Evolutionary conservation across 2,329 filamentous ascomycete genomes (phyloP).

Genomic region (Aspergillus sp.): DNA sequence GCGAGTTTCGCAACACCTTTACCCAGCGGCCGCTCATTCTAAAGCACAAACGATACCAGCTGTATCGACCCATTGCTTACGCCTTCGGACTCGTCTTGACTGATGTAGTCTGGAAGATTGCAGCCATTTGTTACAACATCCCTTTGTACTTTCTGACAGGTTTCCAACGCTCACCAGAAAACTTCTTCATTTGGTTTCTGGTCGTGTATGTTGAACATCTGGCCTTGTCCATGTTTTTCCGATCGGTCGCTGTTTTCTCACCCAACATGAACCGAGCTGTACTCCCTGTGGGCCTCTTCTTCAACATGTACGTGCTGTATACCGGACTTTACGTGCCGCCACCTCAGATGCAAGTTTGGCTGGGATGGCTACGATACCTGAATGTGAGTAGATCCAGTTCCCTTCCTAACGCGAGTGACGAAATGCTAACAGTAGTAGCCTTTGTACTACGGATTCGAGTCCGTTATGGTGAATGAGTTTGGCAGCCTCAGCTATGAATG

Average conservation of each 20-base stretch:
- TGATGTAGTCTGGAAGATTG: slow-evolving; percentile 68
- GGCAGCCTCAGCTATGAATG: not conserved
- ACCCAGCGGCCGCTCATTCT: slow-evolving; percentile 13
- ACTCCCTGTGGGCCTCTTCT: slow-evolving; percentile 73
- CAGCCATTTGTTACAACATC: slow-evolving; percentile 68
- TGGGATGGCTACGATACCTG: slow-evolving; percentile 75
- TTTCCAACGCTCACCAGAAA: slow-evolving; percentile 62
- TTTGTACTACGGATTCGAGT: slow-evolving; percentile 7
- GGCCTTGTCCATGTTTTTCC: slow-evolving; percentile 72
- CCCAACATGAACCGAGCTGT: slow-evolving; percentile 80
- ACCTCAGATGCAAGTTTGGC: slow-evolving; percentile 68
- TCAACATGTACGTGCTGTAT: slow-evolving; percentile 74
- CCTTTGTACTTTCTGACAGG: slow-evolving; percentile 75
- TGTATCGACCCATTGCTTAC: slow-evolving; percentile 71
- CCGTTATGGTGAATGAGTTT: slow-evolving; percentile 5
- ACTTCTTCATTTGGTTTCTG: slow-evolving; percentile 69
- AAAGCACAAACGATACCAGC: slow-evolving; percentile 13
- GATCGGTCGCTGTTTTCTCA: slow-evolving; percentile 69
- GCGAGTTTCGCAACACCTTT: slow-evolving; percentile 14
- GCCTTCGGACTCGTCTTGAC: slow-evolving; percentile 74
- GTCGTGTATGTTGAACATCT: slow-evolving; percentile 51
- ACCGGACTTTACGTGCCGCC: slow-evolving; percentile 77
- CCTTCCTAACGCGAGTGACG: not conserved
- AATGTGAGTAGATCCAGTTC: slow-evolving; percentile 64
- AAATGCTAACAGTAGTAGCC: not conserved